Base-by-base conservation (phyloP, 352 stramenopile species). In the Globisporangium carolinianum region DNA sequence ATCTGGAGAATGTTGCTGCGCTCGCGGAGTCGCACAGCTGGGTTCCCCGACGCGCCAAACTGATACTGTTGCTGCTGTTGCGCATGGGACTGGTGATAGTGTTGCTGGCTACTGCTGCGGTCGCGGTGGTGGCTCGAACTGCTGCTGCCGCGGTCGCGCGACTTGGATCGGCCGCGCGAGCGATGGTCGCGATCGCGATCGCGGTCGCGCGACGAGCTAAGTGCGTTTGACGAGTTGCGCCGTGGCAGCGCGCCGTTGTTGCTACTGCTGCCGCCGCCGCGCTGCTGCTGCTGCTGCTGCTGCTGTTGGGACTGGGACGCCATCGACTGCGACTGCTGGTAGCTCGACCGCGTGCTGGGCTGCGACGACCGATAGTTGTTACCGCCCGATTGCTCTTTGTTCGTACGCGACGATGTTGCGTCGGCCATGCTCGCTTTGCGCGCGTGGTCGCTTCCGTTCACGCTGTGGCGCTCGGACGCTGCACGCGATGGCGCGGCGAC, bases 1-100 rank as follows among this genome's bases (percentile, higher is more conserved):
- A 93, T 93, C 11, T 76, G 62, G 42, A 93, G 62, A 46, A 93
- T 71, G 55, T 90, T 87, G 48, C 87, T 86, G 7, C 81, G 61
- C 57, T 91, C 80, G 5, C 79, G 78, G 8, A 90, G 67, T 1
- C 83, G 67, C 18, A 83, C 59, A 8, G 72, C 66, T 1, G 79
- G 79, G 32, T 75, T 87, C 1, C 77, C 75, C 1, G 72, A 75
- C 8, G 62, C 63, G 2, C 65, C 70, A 51, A 88, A 83, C 5
- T 75, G 58, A 36, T 68, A 77, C 15, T 77, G 75, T 11, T 47
- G 38, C 38, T 56, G 38, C 17, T 38, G 17, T 11, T 17, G 32
- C n/a, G 18, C 2, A 4, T 18, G 18, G 12, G 37, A 53, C 4
- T 46, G 50, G 2, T 39, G 32, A 50, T 39, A 8, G 41, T 48